phyloP scores from a whole-genome alignment of 805 yeast species.

The Yamadazyma phyllophila region DNA sequence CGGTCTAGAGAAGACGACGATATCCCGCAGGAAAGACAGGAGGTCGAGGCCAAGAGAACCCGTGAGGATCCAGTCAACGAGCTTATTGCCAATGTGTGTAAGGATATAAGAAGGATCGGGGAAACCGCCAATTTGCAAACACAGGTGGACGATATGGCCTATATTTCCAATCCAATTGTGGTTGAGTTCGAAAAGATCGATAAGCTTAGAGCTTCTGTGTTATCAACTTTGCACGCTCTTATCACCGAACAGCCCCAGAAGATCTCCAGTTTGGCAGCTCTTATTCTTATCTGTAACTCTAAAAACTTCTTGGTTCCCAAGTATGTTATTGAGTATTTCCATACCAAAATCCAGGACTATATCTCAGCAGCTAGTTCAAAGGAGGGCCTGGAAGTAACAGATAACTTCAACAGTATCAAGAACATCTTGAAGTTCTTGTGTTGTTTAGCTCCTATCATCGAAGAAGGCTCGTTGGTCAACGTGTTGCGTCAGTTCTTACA shows the following conservation, averaged over 20 bases:
- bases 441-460: conserved; percentile 61
- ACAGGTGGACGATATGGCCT: conserved; percentile 54
- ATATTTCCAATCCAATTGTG: conserved; percentile 63
- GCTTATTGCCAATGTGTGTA: conserved; percentile 42
- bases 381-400: conserved; percentile 32
- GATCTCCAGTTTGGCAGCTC: conserved; percentile 64
- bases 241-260: conserved; percentile 91
- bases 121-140: conserved; percentile 38
- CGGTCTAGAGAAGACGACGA: conserved; percentile 19
- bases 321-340: conserved; percentile 66
- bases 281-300: conserved; percentile 65
- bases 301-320: conserved; percentile 65
- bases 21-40: conserved; percentile 18
- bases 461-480: conserved; percentile 35
- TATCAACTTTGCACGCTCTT: conserved; percentile 65
- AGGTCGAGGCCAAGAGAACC: conserved; percentile 33
- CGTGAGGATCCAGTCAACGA: conserved; percentile 42
- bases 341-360: conserved; percentile 57
- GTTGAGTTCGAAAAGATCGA: conserved; percentile 64
- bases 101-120: conserved; percentile 44
- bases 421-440: conserved; percentile 69
- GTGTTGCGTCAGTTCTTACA: conserved; percentile 54
- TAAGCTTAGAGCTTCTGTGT: conserved; percentile 54
- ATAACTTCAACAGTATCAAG: conserved; percentile 70
- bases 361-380: conserved; percentile 29